Base-by-base conservation (phyloP, 2,329 filamentous ascomycete genomes). In the Penicillium sp. region DNA sequence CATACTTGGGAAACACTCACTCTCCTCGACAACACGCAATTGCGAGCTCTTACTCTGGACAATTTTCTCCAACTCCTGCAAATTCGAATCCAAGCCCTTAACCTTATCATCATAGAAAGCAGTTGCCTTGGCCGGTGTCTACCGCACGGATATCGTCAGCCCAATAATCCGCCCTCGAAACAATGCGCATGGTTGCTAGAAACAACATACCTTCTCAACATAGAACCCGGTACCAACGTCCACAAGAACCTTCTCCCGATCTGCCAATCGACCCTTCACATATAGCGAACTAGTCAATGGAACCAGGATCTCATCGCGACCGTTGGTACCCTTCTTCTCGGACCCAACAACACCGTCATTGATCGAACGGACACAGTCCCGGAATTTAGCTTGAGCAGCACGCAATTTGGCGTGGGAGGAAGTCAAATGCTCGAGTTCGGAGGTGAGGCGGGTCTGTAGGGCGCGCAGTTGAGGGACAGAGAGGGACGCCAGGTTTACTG, bases 141-240 rank as follows among this genome's bases (percentile, higher is more conserved):
- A 34, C 4, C 4, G 29, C n/a, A 15, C 23, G 34, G 34, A 0
- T 14, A 9, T 1, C 2, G 15, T 47, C 26, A 48, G 33, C 25
- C 7, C 11, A 14, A 13, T 12, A 2, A 14, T 20, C 10, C 14
- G 8, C 11, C 8, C 30, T 11, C 1, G 6, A 15, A 2, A 27
- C 11, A 4, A 35, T n/a, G 12, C 13, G 11, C 6, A 15, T n/a
- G 6, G 5, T 10, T 4, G 13, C 29, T n/a, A n/a, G n/a, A n/a
- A n/a, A n/a, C n/a, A n/a, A 38, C 57, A 39, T 49, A 84, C 82
- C 78, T 98, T 98, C 68, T 96, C 89, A 36, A 96, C 82, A 58
- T 88, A 89, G 62, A 93, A 96, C 0, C 90, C 90, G 1, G 90
- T 96, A 13, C 90, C 90, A 13, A 95, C 80, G 63, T 96, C 90